Base-by-base conservation (phyloP, 495 filamentous ascomycete species). In the Talaromyces stipitatus region DNA sequence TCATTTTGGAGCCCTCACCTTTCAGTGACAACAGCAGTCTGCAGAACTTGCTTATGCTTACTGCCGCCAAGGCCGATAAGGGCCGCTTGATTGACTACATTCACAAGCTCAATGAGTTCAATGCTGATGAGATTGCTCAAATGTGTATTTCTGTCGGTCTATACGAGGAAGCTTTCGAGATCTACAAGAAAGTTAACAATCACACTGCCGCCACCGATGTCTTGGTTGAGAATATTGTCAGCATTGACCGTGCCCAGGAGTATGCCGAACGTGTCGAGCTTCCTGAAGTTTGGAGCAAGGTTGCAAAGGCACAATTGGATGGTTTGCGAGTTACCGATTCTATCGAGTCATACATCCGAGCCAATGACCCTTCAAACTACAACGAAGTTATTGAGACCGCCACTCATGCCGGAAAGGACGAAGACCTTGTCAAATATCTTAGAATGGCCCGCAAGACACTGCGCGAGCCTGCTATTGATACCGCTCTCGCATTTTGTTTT, bases 271-370 rank as follows among this genome's bases (percentile, higher is more conserved):
- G 91, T 60, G 89, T 97, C 54, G 95, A 99, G 66, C 78, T 91
- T 45, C 88, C 95, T 6, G 91, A 96, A 64, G 95, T 99, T n/a
- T 99, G 95, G 95, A 97, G 94, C 78, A 89, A 85, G 77, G 91
- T 99, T 61, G 95, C 90, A 62, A 99, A 99, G 81, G 95, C 95
- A 48, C 95, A 99, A 72, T 80, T 99, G 43, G 95, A 97, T 69
- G 95, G 95, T 61, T 85, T 97, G 22, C 90, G 95, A 50, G 87
- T 99, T 32, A 85, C 82, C 43, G 95, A 99, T 78, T 84, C 89
- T 16, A 92, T 97, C 61, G 92, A 95, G 41, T 97, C 95, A 1
- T 99, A 99, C 73, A 95, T 99, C 64, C 90, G 90, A 63, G 95
- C 95, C 41, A 80, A 85, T 60, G 95, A 99, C 64, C 89, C 95